These are phyloP conservation scores for Fusarium pseudonygamai DNA, from an alignment of 2,329 filamentous ascomycete genomes.

Conservation along the genomic window DNA sequence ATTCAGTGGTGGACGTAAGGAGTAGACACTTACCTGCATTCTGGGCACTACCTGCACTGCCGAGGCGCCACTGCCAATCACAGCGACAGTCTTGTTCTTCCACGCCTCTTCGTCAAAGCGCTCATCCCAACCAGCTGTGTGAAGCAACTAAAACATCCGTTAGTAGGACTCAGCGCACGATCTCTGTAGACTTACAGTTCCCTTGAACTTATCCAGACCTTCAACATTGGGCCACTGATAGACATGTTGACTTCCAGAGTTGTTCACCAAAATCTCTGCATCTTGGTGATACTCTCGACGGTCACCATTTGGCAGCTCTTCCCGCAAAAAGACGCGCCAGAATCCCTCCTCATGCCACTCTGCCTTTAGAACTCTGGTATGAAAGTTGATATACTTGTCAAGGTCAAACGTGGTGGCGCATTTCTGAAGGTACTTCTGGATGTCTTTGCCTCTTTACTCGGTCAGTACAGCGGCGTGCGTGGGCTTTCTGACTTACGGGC, in stretches of 20 bases:
- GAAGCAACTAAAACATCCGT: not conserved
- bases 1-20: rapidly evolving
- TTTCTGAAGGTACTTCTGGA: not conserved
- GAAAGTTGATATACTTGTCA: not conserved
- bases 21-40: not conserved
- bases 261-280: not conserved
- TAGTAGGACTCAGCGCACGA: not conserved
- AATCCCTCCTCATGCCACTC: not conserved
- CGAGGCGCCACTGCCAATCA: not conserved
- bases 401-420: not conserved
- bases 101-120: not conserved
- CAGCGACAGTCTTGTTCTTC: not conserved
- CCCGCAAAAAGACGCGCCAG: not conserved
- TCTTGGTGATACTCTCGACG: not conserved
- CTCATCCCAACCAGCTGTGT: not conserved
- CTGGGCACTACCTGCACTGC: not conserved
- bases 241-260: not conserved
- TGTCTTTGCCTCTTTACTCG: not conserved
- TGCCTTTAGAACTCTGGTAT: not conserved
- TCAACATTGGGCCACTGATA: not conserved
- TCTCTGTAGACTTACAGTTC: rapidly evolving
- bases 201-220: not conserved
- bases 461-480: not conserved
- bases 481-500: not conserved
- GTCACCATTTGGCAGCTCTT: not conserved